These are phyloP conservation scores for Saccharum hybrid DNA, from an alignment of 202 grass and related monocot genomes.

Conservation along the genomic window DNA sequence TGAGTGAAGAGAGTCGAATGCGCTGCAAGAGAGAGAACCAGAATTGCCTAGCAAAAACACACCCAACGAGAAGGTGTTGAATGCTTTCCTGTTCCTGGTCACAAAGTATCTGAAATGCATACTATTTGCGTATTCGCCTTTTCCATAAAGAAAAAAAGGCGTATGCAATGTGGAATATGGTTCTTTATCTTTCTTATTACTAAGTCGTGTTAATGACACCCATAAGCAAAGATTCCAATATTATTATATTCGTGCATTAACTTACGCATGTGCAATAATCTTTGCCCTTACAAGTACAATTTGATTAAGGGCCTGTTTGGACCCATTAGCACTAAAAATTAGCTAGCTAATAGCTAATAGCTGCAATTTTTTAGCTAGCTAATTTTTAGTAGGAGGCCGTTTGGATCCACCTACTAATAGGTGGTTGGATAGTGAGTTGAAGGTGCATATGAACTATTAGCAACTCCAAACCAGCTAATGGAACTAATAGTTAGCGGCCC, in stretches of 20 bases:
- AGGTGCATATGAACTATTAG: neutral
- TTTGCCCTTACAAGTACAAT: slow-evolving; percentile 25
- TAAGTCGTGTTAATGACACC: slow-evolving; percentile 33
- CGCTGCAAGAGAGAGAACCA: too few species aligned
- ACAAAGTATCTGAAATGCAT: slow-evolving; percentile 13
- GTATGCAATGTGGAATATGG: slow-evolving; percentile 44
- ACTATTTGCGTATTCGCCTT: slow-evolving; percentile 22
- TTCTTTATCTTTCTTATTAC: slow-evolving; percentile 44
- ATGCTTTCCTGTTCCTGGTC: too few species aligned
- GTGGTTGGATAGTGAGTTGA: neutral
- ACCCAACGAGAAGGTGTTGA: too few species aligned
- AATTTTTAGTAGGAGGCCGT: neutral
- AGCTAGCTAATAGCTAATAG: neutral
- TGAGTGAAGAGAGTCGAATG: too few species aligned
- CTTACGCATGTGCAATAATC: slow-evolving; percentile 30
- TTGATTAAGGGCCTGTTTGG: slow-evolving; percentile 1
- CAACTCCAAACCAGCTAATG: neutral
- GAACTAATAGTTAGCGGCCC: neutral
- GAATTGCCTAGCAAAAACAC: too few species aligned
- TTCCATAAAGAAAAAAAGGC: neutral
- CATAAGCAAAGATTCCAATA: slow-evolving; percentile 30
- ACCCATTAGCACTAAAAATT: neutral
- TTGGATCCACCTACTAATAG: neutral
- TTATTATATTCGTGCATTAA: slow-evolving; percentile 32
- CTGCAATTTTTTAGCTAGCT: neutral